Evolutionary conservation across 306 rosid genomes (phyloP).

Genomic region (Hippophae rhamnoides): DNA sequence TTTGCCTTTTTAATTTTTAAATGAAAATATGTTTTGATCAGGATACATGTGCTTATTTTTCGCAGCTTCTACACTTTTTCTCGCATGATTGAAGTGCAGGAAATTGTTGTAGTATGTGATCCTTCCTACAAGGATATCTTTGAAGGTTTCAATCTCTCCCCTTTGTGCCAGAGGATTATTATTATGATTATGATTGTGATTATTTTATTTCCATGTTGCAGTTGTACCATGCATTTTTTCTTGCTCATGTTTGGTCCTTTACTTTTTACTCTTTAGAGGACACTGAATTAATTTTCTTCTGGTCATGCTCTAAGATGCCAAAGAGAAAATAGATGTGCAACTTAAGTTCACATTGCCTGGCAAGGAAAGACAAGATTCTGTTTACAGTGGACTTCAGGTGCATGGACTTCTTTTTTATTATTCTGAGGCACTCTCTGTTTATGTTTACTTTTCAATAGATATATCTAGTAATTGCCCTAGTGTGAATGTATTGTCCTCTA

Average conservation of each 20-base stretch:
- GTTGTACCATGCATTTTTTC: background rate
- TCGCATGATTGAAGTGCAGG: slow-evolving; percentile 61
- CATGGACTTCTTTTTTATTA: slow-evolving; percentile 11
- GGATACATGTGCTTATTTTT: slow-evolving; percentile 10
- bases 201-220: slow-evolving; percentile 8
- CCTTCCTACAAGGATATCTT: slow-evolving; percentile 81
- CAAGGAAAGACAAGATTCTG: slow-evolving; percentile 97
- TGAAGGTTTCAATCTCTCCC: slow-evolving; percentile 34
- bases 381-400: slow-evolving; percentile 88
- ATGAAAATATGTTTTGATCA: slow-evolving; percentile 3
- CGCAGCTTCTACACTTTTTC: slow-evolving; percentile 82
- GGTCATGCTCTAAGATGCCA: slow-evolving; percentile 35
- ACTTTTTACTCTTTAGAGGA: background rate
- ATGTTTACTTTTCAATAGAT: background rate
- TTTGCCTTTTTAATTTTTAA: background rate
- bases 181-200: background rate
- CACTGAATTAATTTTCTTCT: slow-evolving; percentile 3
- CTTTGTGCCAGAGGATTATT: too few species aligned
- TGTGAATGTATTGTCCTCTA: too few species aligned
- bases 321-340: slow-evolving; percentile 28
- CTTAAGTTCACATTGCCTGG: slow-evolving; percentile 85
- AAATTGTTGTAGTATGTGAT: slow-evolving; percentile 85
- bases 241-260: background rate
- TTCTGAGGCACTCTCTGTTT: background rate
- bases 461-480: background rate